Evolutionary conservation across 2,329 filamentous ascomycete genomes (phyloP).

Genomic region (Dissoconium aciculare): DNA sequence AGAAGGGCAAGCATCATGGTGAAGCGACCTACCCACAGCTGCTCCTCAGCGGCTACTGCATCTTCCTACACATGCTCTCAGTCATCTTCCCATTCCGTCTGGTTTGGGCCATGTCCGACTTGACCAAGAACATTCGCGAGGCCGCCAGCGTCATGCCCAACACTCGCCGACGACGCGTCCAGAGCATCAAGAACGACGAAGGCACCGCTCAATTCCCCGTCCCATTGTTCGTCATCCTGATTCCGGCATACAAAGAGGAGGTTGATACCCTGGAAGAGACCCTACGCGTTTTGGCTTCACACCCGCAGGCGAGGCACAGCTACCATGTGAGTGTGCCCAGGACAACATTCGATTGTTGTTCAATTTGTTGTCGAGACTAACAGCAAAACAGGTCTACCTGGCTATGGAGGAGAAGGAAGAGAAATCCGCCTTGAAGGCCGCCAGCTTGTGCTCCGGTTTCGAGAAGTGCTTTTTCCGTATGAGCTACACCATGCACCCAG

Average conservation of each 20-base stretch:
- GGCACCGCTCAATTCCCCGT: slow-evolving; percentile 13
- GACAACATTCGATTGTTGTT: background rate
- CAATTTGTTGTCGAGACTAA: slow-evolving; percentile 1
- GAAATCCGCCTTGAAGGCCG: slow-evolving; percentile 46
- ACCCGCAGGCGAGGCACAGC: slow-evolving; percentile 45
- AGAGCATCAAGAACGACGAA: slow-evolving; percentile 10
- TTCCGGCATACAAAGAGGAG: slow-evolving; percentile 64
- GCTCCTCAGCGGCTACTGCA: slow-evolving; percentile 38
- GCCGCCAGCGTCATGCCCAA: slow-evolving; percentile 10
- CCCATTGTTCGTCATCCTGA: slow-evolving; percentile 47
- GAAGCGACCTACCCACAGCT: slow-evolving; percentile 18
- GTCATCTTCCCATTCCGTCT: slow-evolving; percentile 48
- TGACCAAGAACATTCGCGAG: slow-evolving; percentile 29
- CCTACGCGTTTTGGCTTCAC: slow-evolving; percentile 51
- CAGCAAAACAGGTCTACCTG: slow-evolving; percentile 46
- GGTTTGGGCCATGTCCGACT: slow-evolving; percentile 45
- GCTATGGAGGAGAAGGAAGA: slow-evolving; percentile 58
- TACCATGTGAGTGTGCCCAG: slow-evolving; percentile 66
- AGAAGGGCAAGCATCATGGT: slow-evolving; percentile 14
- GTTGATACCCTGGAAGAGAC: slow-evolving; percentile 53
- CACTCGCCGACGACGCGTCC: slow-evolving; percentile 10
- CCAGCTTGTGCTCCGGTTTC: slow-evolving; percentile 47
- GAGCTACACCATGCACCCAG: slow-evolving; percentile 52
- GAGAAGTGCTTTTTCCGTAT: slow-evolving; percentile 51
- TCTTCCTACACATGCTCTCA: slow-evolving; percentile 50